Evolutionary conservation across 129 eudicot genomes (phyloP).

Genomic region (Scalesia atractyloides): DNA sequence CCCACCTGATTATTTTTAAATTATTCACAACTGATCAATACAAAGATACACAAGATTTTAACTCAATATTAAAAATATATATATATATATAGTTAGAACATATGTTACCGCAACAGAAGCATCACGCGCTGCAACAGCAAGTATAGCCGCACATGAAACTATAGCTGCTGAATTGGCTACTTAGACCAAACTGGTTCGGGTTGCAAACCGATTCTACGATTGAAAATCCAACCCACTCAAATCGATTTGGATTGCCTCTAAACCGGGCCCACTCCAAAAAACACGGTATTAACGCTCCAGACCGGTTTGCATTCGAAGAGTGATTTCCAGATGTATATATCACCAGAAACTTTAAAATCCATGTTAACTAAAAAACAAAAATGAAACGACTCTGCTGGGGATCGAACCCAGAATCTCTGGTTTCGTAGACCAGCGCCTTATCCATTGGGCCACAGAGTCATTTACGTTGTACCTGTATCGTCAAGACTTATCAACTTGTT

Average conservation of each 20-base stretch:
- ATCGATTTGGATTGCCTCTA: no score
- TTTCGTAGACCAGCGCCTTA: conserved; percentile 94
- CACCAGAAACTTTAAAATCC: no score
- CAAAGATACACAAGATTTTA: neutral
- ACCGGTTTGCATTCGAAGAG: no score
- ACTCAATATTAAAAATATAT: neutral
- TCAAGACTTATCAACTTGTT: no score
- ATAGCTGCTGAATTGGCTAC: no score
- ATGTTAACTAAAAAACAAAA: neutral
- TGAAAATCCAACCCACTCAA: no score
- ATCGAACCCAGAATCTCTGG: conserved; percentile 94
- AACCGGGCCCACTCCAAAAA: no score
- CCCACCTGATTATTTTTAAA: conserved; percentile 33
- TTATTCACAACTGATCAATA: neutral
- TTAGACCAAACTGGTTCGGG: no score
- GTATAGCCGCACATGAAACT: conserved; percentile 64
- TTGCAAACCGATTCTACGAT: no score
- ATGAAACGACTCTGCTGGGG: conserved; percentile 81
- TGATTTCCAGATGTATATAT: no score
- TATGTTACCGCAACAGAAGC: conserved; percentile 35
- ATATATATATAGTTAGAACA: neutral
- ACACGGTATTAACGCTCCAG: no score
- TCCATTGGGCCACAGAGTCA: conserved; percentile 88
- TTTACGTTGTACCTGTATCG: neutral
- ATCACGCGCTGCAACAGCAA: conserved; percentile 53